phyloP scores from a whole-genome alignment of 257 asterid genomes.

The Nicotiana benthamiana region DNA sequence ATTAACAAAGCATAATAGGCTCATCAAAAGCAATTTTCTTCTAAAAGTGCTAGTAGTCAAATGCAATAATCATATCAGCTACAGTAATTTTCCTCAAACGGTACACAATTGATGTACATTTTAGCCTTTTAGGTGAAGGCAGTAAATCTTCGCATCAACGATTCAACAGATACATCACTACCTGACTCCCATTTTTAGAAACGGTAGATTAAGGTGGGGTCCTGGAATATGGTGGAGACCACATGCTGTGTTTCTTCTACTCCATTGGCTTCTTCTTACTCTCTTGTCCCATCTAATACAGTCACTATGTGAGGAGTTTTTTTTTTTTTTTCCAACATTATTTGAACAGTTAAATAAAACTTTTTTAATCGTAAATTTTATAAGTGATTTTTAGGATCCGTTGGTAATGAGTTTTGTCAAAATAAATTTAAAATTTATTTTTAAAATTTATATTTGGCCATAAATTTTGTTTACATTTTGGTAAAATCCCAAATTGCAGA shows the following conservation, averaged over 20 bases:
- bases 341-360: too few species aligned
- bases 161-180: background rate
- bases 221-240: background rate
- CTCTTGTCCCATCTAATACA: background rate
- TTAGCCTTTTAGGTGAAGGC: background rate
- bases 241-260: background rate
- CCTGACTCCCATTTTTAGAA: background rate
- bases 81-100: background rate
- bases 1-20: background rate
- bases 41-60: background rate
- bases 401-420: too few species aligned
- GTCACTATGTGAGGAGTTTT: too few species aligned
- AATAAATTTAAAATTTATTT: too few species aligned
- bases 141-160: background rate
- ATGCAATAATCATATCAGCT: background rate
- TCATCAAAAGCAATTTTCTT: background rate
- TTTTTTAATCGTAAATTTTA: too few species aligned
- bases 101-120: too few species aligned
- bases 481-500: too few species aligned
- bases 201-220: background rate
- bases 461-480: too few species aligned
- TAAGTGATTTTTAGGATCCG: too few species aligned
- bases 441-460: too few species aligned
- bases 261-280: background rate
- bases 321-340: too few species aligned